Evolutionary conservation across 2,329 filamentous ascomycete genomes (phyloP), one percentile per base, ranked within the genome.

Genomic region (Ceratocystis alfenasii): DNA sequence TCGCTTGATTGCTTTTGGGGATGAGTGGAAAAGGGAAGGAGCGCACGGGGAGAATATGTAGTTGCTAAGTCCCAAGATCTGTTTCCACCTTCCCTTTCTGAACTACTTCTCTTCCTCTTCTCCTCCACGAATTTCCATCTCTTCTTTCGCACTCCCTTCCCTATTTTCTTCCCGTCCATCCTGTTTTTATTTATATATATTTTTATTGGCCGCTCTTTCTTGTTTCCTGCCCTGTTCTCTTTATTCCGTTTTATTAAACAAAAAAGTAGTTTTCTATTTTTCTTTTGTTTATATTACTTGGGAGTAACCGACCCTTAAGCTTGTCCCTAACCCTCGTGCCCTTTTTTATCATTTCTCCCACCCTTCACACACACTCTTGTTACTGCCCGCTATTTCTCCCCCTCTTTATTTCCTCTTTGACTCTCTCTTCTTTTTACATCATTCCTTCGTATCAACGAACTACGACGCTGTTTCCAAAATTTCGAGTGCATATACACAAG

Each of bases 1-100:
- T 36, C 33, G 53, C 53, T 30, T 7, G 53, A 5, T n/a, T 25
- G 28, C 17, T 36, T 17, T 59, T 8, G 25, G 25, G 28, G 50
- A 12, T 25, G 50, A 22, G n/a, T 55, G 22, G n/a, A 55, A 25
- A 15, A 25, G 20, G 15, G 22, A 59, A 33, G 17, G 25, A n/a
- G 28, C 53, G 28, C 53, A 33, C 28, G 53, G 53, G 12, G 53
- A 59, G 28, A 17, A 33, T 50, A 4, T 22, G 28, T 5, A 30
- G 53, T 59, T 30, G 28, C 53, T 8, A 17, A 33, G 12, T 36
- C 33, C 53, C 53, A 33, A 41, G 53, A 50, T 63, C 41, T 46
- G 44, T 48, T 63, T 53, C 61, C 45, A 50, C 48, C n/a, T 59
- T 60, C 44, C 44, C 17, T 20, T 64, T 64, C 48, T 53, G 48